These are phyloP conservation scores for Ophiognomonia clavigignenti-juglandacearum DNA, from an alignment of 2,329 filamentous ascomycete species.

Conservation along the genomic window DNA sequence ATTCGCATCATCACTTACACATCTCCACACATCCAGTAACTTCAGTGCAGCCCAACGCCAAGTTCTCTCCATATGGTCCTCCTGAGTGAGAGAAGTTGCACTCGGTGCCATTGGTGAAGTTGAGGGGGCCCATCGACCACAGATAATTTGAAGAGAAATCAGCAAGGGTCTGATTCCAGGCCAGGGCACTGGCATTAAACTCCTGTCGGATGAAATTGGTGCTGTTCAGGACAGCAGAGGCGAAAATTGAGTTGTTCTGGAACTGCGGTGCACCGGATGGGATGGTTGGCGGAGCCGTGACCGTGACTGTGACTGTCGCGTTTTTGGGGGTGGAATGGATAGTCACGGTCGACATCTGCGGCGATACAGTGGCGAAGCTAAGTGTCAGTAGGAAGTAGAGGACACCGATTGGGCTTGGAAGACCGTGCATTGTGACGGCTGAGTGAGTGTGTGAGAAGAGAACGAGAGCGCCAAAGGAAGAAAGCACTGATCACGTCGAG, in stretches of 20 bases:
- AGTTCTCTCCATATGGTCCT: constrained; percentile 69
- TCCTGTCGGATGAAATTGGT: constrained; percentile 62
- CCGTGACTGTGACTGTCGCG: constrained; percentile 21
- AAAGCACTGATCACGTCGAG: too few species aligned
- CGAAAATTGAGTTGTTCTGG: constrained; percentile 33
- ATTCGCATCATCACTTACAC: constrained; percentile 34
- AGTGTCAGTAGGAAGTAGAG: background rate
- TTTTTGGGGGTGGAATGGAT: background rate
- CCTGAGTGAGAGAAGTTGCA: constrained; percentile 52
- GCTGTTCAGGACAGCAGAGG: constrained; percentile 54
- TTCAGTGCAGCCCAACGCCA: constrained; percentile 62
- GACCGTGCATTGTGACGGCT: background rate
- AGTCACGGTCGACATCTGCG: background rate
- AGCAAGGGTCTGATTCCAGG: constrained; percentile 63
- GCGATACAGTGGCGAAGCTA: background rate
- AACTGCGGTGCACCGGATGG: constrained; percentile 34
- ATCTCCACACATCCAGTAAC: constrained; percentile 54
- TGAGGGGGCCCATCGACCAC: constrained; percentile 17
- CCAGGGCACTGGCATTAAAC: constrained; percentile 54
- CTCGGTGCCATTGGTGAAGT: constrained; percentile 13
- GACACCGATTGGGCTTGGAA: background rate
- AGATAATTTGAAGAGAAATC: constrained; percentile 49
- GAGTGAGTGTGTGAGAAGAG: too few species aligned
- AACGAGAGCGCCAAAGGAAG: too few species aligned
- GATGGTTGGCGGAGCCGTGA: constrained; percentile 28